A percentile compares a stretch with the other conserved stretches of the same genome.
These are phyloP conservation scores for Chaetomium strumarium DNA, from an alignment of 2,329 filamentous ascomycete genomes.

Conservation along the genomic window DNA sequence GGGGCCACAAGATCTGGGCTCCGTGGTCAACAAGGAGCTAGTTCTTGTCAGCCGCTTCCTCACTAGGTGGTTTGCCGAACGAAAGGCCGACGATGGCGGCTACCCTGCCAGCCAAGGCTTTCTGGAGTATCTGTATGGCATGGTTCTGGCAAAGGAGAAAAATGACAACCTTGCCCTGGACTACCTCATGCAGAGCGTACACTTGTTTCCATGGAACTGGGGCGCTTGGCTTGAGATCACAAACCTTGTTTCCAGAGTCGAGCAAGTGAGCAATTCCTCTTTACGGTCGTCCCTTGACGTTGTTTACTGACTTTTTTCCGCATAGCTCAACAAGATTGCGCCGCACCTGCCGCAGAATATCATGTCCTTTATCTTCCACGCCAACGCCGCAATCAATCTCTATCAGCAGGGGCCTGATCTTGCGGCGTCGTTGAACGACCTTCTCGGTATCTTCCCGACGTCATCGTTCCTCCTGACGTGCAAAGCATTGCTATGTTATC, in stretches of 20 bases:
- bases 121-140: slow-evolving; percentile 88
- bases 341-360: slow-evolving; percentile 79
- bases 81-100: slow-evolving; percentile 52
- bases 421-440: slow-evolving; percentile 67
- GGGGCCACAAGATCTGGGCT: slow-evolving; percentile 83
- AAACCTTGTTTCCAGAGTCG: slow-evolving; percentile 67
- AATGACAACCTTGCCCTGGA: slow-evolving; percentile 80
- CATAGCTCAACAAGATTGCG: slow-evolving; percentile 64
- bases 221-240: slow-evolving; percentile 93
- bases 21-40: slow-evolving; percentile 79
- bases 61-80: slow-evolving; percentile 72
- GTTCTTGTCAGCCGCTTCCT: slow-evolving; percentile 68
- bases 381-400: slow-evolving; percentile 84
- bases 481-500: slow-evolving; percentile 80
- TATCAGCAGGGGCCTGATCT: slow-evolving; percentile 77
- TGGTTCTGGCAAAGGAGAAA: slow-evolving; percentile 84
- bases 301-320: slow-evolving; percentile 26
- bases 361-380: slow-evolving; percentile 88
- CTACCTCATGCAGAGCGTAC: slow-evolving; percentile 83
- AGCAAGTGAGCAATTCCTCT: slow-evolving; percentile 57
- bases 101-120: slow-evolving; percentile 73
- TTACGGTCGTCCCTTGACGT: background rate
- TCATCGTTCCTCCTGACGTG: slow-evolving; percentile 90
- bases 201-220: slow-evolving; percentile 93
- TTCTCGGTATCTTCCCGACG: slow-evolving; percentile 77